Evolutionary conservation across 805 yeast genomes (phyloP), one percentile per base, ranked within the genome.

Genomic region (Zygotorulaspora florentina): DNA sequence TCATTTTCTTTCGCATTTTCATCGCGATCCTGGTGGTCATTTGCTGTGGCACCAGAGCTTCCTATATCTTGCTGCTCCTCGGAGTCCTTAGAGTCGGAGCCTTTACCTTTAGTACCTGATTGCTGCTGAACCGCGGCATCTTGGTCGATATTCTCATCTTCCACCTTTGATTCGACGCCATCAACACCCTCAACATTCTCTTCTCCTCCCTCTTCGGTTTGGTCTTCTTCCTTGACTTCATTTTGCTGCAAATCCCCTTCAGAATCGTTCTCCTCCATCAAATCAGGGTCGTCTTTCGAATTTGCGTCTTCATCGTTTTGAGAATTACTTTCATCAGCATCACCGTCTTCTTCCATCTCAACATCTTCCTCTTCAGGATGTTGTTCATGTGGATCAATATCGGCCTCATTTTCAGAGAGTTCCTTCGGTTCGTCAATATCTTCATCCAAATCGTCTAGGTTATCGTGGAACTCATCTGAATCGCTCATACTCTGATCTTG

Each of bases 371-470:
- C 71, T 17, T 66, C 74, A 1, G 64, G 73, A 1, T 70, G 77
- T 35, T 58, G 59, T 11, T 61, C 63, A 11, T 79, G 87, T 8
- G 16, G 16, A 17, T 16, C 36, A 5, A 17, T 33, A 29, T 9
- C 35, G 23, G 13, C 11, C 40, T 74, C 81, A 13, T 78, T 89
- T 13, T 79, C 80, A 4, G 25, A 20, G 7, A 20, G 25, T 7
- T 20, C 25, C 25, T 20, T 20, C 25, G 25, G 7, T 26, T 87
- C 70, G 51, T 87, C 79, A 71, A 87, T 76, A 53, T 86, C 91
- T 15, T 90, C 96, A 0, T 96, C 95, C 17, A 86, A 91, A 13
- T 90, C 96, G 0, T 96, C 95, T 16, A 88, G 69, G 12, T 85
- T 93, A 16, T 63, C 66, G 15, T 59, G 65, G 46, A 64, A 61